Conservation (phyloP, 106 monocot species). For the Vanilla planifolia region DNA sequence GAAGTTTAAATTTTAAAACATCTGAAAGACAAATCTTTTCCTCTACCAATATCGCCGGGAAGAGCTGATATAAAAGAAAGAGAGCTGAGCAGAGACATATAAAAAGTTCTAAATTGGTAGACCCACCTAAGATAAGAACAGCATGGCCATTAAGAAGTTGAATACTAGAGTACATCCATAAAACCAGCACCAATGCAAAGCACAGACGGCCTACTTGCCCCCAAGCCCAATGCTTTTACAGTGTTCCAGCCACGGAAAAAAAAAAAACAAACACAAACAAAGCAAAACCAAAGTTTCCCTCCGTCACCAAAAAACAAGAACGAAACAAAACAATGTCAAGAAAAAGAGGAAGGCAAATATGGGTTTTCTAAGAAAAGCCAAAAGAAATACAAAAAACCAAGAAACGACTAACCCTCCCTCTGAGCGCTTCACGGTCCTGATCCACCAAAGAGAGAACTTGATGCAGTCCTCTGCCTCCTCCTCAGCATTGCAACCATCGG, state of each 20-base stretch:
- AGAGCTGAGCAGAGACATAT: neutral
- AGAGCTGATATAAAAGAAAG: neutral
- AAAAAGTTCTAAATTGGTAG: neutral
- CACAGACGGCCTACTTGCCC: neutral
- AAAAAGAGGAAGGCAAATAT: conserved; percentile 1
- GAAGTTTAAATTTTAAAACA: too few relatives aligned
- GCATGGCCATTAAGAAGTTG: too few relatives aligned
- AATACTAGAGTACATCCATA: too few relatives aligned
- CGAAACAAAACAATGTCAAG: conserved; percentile 14
- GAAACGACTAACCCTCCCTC: neutral
- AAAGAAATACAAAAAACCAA: conserved; percentile 6
- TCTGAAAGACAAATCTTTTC: too few relatives aligned
- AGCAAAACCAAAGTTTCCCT: conserved; percentile 8
- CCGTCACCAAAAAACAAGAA: conserved; percentile 8
- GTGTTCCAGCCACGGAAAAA: conserved; percentile 1
- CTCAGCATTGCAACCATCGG: conserved; percentile 2
- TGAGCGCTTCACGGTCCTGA: conserved; percentile 1
- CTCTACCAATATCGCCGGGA: too few relatives aligned
- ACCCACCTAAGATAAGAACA: neutral
- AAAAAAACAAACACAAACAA: conserved; percentile 13
- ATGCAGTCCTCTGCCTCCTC: neutral
- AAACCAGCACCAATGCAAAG: neutral
- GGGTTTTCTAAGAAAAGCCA: neutral
- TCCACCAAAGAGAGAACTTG: conserved; percentile 5
- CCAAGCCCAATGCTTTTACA: conserved; percentile 13